phyloP scores from a whole-genome alignment of 192 early-diverging fungal genomes.

The Coemansia furcata region DNA sequence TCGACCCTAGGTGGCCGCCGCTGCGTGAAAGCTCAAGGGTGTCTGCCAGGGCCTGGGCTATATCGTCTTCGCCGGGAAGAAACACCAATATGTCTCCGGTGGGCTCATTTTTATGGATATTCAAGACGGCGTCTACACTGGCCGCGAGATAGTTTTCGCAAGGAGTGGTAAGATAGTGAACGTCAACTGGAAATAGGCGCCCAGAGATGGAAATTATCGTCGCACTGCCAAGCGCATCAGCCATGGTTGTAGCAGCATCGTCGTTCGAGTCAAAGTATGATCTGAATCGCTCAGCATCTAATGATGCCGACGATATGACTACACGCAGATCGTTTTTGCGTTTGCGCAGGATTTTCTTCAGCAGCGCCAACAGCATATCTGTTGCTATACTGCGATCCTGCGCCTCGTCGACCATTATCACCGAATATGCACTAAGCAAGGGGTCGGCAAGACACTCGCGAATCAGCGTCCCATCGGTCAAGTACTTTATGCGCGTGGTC shows the following conservation, averaged over 20 bases:
- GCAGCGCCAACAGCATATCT: conserved; percentile 86
- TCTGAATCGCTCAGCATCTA: conserved; percentile 89
- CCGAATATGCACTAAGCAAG: conserved; percentile 78
- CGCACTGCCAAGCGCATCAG: conserved; percentile 61
- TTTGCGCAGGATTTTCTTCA: conserved; percentile 75
- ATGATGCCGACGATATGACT: conserved; percentile 88
- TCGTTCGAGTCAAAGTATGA: conserved; percentile 72
- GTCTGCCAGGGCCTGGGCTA: conserved; percentile 68
- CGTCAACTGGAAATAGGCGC: conserved; percentile 93
- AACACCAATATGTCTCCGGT: conserved; percentile 92
- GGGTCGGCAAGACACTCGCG: conserved; percentile 90
- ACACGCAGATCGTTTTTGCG: conserved; percentile 79
- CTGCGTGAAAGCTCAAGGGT: conserved; percentile 58
- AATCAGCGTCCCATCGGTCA: conserved; percentile 95
- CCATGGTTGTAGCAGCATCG: conserved; percentile 8
- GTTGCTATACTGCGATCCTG: conserved; percentile 92
- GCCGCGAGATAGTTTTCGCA: conserved; percentile 91
- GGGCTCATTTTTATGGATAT: conserved; percentile 91
- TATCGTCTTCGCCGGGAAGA: conserved; percentile 94
- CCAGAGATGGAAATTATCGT: conserved; percentile 86
- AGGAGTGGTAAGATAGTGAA: conserved; percentile 87
- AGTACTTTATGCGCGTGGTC: conserved; percentile 89
- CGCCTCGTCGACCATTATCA: conserved; percentile 92
- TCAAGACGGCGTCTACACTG: conserved; percentile 83
- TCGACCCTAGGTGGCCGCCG: conserved; percentile 54